Evolutionary conservation across 768 basidiomycete species (phyloP).

Genomic region (Suillus occidentalis): DNA sequence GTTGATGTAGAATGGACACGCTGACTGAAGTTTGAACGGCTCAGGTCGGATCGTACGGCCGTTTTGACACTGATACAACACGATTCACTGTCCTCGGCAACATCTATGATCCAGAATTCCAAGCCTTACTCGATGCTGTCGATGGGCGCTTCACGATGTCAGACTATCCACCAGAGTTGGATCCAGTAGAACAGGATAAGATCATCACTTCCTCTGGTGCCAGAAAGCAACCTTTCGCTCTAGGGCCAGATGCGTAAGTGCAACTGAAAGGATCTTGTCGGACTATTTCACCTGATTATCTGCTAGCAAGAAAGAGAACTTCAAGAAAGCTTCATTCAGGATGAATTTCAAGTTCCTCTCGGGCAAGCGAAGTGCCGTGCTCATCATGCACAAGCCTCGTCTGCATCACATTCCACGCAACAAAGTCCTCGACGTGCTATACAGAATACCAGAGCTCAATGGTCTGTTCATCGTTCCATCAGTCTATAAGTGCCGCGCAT

Average conservation of each 20-base stretch:
- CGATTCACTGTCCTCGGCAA: constrained; percentile 31
- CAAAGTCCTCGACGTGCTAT: constrained; percentile 27
- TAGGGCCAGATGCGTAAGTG: constrained; percentile 25
- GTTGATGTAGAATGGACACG: not conserved
- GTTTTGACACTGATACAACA: constrained; percentile 30
- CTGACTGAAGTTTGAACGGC: too few relatives aligned
- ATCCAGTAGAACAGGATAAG: constrained; percentile 21
- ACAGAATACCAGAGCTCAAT: constrained; percentile 23
- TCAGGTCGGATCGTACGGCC: constrained; percentile 38
- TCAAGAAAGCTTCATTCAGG: constrained; percentile 32
- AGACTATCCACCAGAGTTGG: constrained; percentile 17
- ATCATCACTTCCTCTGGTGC: constrained; percentile 28
- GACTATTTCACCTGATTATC: not conserved
- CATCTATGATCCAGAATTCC: constrained; percentile 28
- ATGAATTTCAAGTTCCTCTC: constrained; percentile 34
- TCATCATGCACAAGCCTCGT: constrained; percentile 34
- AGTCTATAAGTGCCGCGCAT: constrained; percentile 32
- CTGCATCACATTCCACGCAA: constrained; percentile 16
- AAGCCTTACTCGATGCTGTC: constrained; percentile 17
- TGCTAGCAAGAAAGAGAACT: constrained; percentile 18
- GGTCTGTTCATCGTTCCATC: constrained; percentile 35
- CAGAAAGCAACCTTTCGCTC: constrained; percentile 4
- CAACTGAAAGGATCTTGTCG: not conserved
- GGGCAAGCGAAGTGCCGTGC: constrained; percentile 31
- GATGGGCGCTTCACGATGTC: constrained; percentile 5